Percentiles rank a stretch among this genome's conserved stretches.
Evolutionary conservation across 2,329 filamentous ascomycete genomes (phyloP).

Genomic region (Mollisiaceae sp.): DNA sequence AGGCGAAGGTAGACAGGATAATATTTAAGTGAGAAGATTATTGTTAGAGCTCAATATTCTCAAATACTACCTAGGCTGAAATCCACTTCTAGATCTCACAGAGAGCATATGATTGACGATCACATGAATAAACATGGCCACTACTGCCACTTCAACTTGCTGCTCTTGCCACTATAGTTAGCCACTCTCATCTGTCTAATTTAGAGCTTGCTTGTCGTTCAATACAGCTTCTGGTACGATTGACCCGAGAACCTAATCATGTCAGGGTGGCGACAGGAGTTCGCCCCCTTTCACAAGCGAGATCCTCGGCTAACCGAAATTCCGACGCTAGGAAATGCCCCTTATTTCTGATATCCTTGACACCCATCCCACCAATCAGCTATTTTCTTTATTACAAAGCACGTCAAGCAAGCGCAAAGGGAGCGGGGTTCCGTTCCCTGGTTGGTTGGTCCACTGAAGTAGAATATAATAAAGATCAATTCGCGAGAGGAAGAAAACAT

Average conservation of each 20-base stretch:
- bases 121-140: not conserved
- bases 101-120: not conserved
- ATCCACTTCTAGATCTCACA: not conserved
- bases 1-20: too few species aligned
- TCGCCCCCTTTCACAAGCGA: constrained; percentile 3
- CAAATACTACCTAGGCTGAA: not conserved
- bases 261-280: not conserved
- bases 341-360: not conserved
- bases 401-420: not conserved
- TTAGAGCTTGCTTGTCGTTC: too few species aligned
- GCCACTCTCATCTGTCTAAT: too few species aligned
- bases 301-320: not conserved
- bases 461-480: not conserved
- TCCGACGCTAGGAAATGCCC: not conserved
- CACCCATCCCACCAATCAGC: not conserved
- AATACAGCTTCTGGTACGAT: too few species aligned
- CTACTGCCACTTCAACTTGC: too few species aligned
- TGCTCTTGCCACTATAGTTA: too few species aligned
- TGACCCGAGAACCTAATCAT: too few species aligned
- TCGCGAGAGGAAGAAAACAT: too few species aligned
- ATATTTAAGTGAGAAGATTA: not conserved
- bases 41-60: not conserved
- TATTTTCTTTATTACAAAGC: not conserved
- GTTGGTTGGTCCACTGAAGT: not conserved
- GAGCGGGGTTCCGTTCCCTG: not conserved